phyloP scores from a whole-genome alignment of 192 early-diverging fungal species.

The Pilaira anomala region DNA sequence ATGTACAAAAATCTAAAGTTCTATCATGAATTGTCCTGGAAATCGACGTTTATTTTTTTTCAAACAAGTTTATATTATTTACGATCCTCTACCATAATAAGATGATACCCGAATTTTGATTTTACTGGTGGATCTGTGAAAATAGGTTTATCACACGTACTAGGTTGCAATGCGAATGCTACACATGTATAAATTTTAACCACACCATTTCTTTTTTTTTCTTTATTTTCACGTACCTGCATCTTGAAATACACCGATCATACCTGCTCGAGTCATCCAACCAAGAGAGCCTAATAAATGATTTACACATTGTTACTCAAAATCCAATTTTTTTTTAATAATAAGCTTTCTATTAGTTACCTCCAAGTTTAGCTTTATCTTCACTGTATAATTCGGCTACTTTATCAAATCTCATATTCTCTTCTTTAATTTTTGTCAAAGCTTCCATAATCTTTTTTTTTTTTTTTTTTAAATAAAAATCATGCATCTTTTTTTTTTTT shows the following conservation, averaged over 20 bases:
- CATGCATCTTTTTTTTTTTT: background rate
- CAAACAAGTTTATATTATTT: too few species aligned
- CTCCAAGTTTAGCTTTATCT: slow-evolving; percentile 80
- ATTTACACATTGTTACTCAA: background rate
- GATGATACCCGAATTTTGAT: slow-evolving; percentile 76
- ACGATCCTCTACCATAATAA: slow-evolving; percentile 72
- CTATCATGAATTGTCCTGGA: too few species aligned
- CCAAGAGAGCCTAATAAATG: slow-evolving; percentile 54
- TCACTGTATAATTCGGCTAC: slow-evolving; percentile 76
- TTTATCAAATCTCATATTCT: slow-evolving; percentile 56
- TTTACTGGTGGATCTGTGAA: slow-evolving; percentile 68
- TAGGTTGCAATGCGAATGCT: slow-evolving; percentile 71
- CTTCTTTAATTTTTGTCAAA: slow-evolving; percentile 56
- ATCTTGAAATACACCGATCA: slow-evolving; percentile 77
- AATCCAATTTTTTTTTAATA: background rate
- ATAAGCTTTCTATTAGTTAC: slow-evolving; percentile 32
- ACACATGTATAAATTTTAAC: background rate
- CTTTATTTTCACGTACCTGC: slow-evolving; percentile 36
- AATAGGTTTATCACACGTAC: slow-evolving; percentile 59
- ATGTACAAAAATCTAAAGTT: too few species aligned
- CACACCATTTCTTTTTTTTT: background rate
- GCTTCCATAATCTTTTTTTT: slow-evolving; percentile 63
- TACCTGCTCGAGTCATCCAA: slow-evolving; percentile 69
- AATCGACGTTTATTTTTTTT: too few species aligned
- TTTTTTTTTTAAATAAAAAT: too few species aligned